Conservation (phyloP, 306 rosid genomes). For the Begonia loranthoides region DNA sequence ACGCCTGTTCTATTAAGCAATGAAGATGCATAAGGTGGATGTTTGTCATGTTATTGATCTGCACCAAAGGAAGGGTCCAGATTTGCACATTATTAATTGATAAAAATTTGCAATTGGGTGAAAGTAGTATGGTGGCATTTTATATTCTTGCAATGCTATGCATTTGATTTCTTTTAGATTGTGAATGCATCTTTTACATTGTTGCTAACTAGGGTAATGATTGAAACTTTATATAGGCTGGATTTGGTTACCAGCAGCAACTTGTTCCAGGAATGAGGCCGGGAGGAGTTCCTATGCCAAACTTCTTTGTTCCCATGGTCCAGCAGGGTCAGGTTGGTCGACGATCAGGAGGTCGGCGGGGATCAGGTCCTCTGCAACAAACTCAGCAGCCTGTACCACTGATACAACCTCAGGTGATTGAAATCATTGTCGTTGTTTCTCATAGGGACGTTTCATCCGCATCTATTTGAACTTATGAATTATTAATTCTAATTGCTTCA, state of each 20-base stretch:
- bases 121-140: too few relatives aligned
- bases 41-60: too few relatives aligned
- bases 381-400: constrained; percentile 39
- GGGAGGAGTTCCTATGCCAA: constrained; percentile 50
- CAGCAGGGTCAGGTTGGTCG: constrained; percentile 70
- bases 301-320: constrained; percentile 56
- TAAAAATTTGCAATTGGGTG: too few relatives aligned
- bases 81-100: too few relatives aligned
- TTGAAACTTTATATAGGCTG: constrained; percentile 25
- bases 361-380: constrained; percentile 47
- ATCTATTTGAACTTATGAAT: neutral
- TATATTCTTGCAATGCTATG: too few relatives aligned
- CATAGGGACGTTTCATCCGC: too few relatives aligned
- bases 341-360: constrained; percentile 66
- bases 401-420: constrained; percentile 59
- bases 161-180: too few relatives aligned
- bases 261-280: constrained; percentile 69
- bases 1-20: too few relatives aligned
- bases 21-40: too few relatives aligned
- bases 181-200: too few relatives aligned
- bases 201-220: neutral
- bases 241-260: constrained; percentile 78
- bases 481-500: constrained; percentile 1
- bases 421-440: too few relatives aligned
- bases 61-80: too few relatives aligned